A percentile compares a stretch with the other conserved stretches of the same genome.
These are phyloP conservation scores for Trichaptum fuscoviolaceum DNA, from an alignment of 768 basidiomycete species.

Conservation along the genomic window DNA sequence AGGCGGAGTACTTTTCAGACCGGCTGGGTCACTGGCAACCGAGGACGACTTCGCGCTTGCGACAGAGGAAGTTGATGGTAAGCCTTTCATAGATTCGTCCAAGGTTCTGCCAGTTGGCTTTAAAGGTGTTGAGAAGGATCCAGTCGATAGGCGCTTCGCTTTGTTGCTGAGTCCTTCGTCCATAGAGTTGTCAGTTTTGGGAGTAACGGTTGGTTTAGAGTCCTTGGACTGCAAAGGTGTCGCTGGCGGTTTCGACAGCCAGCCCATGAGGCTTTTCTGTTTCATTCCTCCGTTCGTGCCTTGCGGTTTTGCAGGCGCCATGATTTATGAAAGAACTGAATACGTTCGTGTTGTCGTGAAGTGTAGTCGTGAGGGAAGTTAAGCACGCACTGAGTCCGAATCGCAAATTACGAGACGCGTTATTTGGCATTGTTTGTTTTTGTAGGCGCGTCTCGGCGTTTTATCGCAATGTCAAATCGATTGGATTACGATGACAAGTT, in stretches of 20 bases:
- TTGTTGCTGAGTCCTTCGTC: neutral
- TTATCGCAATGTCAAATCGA: no score
- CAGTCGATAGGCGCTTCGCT: neutral
- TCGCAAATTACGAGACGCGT: neutral
- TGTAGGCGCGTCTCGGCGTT: no score
- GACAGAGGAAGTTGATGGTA: conserved; percentile 34
- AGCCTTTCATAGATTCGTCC: conserved; percentile 16
- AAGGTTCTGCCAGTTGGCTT: neutral
- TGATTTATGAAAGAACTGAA: neutral
- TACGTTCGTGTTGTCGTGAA: neutral
- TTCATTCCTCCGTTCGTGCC: conserved; percentile 31
- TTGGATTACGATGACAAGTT: no score
- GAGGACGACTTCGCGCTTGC: conserved; percentile 42
- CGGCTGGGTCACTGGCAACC: conserved; percentile 29
- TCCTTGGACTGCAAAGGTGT: conserved; percentile 13
- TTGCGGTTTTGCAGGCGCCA: neutral
- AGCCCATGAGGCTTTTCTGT: conserved; percentile 72
- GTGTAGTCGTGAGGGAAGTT: neutral
- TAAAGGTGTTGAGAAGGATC: no score
- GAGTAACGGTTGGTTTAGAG: conserved; percentile 15
- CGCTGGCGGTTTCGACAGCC: conserved; percentile 38
- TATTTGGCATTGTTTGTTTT: neutral
- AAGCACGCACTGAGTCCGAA: neutral
- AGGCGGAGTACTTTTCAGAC: conserved; percentile 56
- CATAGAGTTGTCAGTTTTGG: conserved; percentile 13